Conservation (phyloP, 2,329 filamentous ascomycete species). For the Epichloe aotearoae region DNA sequence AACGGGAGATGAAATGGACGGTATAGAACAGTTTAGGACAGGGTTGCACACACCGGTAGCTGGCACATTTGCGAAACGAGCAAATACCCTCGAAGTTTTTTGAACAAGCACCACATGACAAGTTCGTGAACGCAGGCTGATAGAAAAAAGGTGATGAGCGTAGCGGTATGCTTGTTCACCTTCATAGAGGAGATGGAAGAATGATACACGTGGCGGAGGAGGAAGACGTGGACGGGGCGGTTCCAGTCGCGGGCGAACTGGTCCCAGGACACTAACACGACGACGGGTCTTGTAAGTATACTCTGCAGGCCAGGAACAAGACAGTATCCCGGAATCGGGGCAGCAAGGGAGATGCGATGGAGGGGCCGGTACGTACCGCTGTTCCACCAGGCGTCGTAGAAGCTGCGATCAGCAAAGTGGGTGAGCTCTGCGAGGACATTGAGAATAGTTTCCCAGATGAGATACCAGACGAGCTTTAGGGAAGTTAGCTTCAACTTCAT, state of each 20-base stretch:
- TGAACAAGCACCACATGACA: constrained; percentile 70
- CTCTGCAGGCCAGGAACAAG: too few species aligned
- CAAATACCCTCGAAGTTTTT: constrained; percentile 62
- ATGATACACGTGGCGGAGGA: constrained; percentile 69
- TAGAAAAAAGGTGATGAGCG: constrained; percentile 62
- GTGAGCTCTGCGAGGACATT: constrained; percentile 69
- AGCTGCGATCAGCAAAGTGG: constrained; percentile 62
- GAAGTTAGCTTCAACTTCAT: neutral
- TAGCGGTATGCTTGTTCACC: constrained; percentile 56
- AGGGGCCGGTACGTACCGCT: constrained; percentile 23
- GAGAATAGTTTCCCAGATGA: constrained; percentile 66
- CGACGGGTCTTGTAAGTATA: neutral
- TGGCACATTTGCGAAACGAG: constrained; percentile 63
- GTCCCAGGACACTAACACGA: constrained; percentile 45
- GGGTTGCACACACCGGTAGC: constrained; percentile 39
- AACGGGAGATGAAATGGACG: neutral
- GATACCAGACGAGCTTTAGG: constrained; percentile 51
- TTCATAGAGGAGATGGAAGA: constrained; percentile 61
- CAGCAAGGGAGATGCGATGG: too few species aligned
- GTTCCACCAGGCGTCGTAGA: constrained; percentile 55
- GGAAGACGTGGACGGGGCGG: constrained; percentile 60
- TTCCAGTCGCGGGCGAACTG: constrained; percentile 76
- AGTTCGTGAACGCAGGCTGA: constrained; percentile 61
- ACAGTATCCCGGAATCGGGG: too few species aligned
- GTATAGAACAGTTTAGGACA: neutral